Percentiles rank a stretch among this genome's conserved stretches.
Evolutionary conservation across 192 early-diverging fungal species (phyloP).

Genomic region (Linnemannia zychae): DNA sequence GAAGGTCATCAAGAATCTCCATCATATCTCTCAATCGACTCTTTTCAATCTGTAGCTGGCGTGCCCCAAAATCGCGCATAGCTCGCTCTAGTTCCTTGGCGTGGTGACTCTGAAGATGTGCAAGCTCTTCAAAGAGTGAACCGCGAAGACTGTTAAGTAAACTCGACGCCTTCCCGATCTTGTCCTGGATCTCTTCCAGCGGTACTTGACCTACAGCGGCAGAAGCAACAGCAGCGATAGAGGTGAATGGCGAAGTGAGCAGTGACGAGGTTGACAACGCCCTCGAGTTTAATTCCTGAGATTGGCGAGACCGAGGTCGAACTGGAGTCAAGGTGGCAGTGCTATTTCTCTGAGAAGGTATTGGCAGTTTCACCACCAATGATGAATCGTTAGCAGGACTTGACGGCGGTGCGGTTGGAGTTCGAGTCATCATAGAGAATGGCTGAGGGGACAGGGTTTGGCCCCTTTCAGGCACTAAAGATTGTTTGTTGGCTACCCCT

Average conservation of each 20-base stretch:
- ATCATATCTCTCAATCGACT: conserved; percentile 55
- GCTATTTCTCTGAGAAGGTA: neutral
- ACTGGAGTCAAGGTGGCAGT: neutral
- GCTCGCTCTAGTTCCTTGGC: conserved; percentile 50
- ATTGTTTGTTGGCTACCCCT: neutral
- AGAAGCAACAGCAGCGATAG: conserved; percentile 58
- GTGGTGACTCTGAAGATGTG: conserved; percentile 60
- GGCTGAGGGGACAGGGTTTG: neutral
- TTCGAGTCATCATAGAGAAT: neutral
- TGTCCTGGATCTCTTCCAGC: conserved; percentile 52
- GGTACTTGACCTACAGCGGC: conserved; percentile 32
- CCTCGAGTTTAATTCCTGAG: conserved; percentile 27
- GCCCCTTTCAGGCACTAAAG: neutral
- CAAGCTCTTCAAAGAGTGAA: conserved; percentile 64
- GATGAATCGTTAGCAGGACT: conserved; percentile 1
- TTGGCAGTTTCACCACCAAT: conserved; percentile 12
- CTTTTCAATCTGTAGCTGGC: conserved; percentile 50
- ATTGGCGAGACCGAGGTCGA: conserved; percentile 10
- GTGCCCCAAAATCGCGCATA: conserved; percentile 46
- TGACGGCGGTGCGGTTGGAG: neutral
- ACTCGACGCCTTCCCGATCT: conserved; percentile 55
- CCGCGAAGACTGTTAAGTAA: conserved; percentile 60
- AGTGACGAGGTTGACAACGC: conserved; percentile 38
- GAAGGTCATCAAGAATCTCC: conserved; percentile 39
- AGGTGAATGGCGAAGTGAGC: conserved; percentile 47